Evolutionary conservation across 75 land plant species (phyloP).

Genomic region (Pinus tabuliformis): DNA sequence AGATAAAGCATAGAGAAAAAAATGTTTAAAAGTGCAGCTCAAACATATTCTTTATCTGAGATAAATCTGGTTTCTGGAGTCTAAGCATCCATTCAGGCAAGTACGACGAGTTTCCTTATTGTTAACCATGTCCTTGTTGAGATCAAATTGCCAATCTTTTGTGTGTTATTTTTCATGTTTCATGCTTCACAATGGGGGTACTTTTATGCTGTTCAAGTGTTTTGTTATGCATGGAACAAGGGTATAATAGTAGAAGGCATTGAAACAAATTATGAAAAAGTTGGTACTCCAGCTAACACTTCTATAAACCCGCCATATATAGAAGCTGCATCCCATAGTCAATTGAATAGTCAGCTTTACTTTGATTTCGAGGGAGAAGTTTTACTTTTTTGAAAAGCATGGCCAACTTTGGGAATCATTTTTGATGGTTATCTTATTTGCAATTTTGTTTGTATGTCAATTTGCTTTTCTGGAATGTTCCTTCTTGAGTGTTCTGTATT

Average conservation of each 20-base stretch:
- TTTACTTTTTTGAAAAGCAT: not conserved
- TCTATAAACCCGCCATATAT: not conserved
- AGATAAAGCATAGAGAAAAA: too few species aligned
- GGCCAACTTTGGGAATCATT: not conserved
- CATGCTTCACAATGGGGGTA: constrained; percentile 2
- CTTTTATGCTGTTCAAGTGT: not conserved
- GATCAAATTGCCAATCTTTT: not conserved
- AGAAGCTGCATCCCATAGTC: not conserved
- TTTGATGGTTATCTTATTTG: not conserved
- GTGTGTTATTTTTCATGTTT: not conserved
- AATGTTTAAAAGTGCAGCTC: too few species aligned
- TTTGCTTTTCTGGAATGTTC: not conserved
- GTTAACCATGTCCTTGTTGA: not conserved
- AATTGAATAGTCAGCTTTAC: not conserved
- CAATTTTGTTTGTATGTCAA: not conserved
- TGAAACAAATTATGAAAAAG: not conserved
- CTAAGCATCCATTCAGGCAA: too few species aligned
- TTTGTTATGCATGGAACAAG: not conserved
- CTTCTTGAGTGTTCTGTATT: not conserved
- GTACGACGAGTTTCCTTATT: not conserved
- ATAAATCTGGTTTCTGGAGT: too few species aligned
- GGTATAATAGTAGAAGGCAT: not conserved
- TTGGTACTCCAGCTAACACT: not conserved
- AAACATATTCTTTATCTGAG: too few species aligned
- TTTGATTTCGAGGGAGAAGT: not conserved